These are phyloP conservation scores for Macrophomina pseudophaseolina DNA, from an alignment of 2,329 filamentous ascomycete genomes.

Conservation along the genomic window DNA sequence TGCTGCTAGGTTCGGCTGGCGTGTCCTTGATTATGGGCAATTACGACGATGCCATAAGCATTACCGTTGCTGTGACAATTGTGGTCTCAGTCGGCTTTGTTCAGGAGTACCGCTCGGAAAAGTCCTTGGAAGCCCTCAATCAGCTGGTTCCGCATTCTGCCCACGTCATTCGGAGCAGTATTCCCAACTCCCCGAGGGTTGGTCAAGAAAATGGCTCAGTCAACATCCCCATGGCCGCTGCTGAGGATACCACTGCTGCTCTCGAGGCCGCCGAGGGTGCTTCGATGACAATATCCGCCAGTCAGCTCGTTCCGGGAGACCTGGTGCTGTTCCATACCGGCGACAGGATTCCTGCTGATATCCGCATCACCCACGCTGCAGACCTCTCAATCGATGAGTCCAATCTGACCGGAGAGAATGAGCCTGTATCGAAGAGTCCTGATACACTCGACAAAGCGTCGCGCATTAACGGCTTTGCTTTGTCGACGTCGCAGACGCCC, in stretches of 20 bases:
- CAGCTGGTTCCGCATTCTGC: constrained; percentile 94
- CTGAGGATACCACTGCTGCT: constrained; percentile 63
- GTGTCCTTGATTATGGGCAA: constrained; percentile 93
- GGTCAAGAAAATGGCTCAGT: constrained; percentile 28
- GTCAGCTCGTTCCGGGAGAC: constrained; percentile 88
- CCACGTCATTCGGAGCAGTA: constrained; percentile 77
- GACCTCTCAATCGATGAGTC: constrained; percentile 96
- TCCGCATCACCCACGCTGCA: constrained; percentile 87
- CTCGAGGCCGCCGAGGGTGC: constrained; percentile 71
- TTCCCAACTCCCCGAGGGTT: neutral
- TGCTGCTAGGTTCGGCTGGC: constrained; percentile 86
- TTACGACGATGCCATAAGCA: constrained; percentile 92
- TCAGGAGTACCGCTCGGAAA: constrained; percentile 96
- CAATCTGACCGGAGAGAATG: constrained; percentile 95
- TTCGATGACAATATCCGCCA: constrained; percentile 84
- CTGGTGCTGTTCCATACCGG: constrained; percentile 93
- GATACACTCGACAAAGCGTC: constrained; percentile 57
- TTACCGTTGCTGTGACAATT: constrained; percentile 93
- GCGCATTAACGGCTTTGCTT: constrained; percentile 24
- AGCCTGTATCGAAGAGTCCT: constrained; percentile 80
- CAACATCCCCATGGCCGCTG: constrained; percentile 33
- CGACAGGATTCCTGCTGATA: constrained; percentile 93
- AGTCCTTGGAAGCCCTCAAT: constrained; percentile 93
- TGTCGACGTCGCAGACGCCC: constrained; percentile 55
- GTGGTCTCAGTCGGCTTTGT: constrained; percentile 96